These are phyloP conservation scores for Aspergillus sparsus DNA, from an alignment of 495 filamentous ascomycete species.

Conservation along the genomic window DNA sequence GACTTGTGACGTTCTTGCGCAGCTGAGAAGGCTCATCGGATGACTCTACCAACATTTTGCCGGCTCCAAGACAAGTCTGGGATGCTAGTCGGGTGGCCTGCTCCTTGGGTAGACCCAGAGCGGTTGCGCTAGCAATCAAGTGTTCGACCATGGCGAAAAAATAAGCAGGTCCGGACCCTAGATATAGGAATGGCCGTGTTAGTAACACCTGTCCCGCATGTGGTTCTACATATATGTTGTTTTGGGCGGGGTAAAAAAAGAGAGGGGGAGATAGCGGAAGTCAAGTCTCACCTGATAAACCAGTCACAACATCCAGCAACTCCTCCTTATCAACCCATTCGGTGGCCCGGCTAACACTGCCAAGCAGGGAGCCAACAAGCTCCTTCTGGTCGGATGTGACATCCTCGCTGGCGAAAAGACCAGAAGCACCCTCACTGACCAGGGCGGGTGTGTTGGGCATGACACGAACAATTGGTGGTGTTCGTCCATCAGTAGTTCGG, in stretches of 20 bases:
- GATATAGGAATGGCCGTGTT: not conserved
- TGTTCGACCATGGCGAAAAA: conserved; percentile 52
- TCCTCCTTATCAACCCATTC: conserved; percentile 48
- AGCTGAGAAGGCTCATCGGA: conserved; percentile 38
- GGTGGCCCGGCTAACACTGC: conserved; percentile 41
- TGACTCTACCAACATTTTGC: conserved; percentile 43
- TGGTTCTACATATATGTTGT: not conserved
- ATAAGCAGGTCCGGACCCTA: conserved; percentile 46
- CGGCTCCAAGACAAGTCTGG: conserved; percentile 46
- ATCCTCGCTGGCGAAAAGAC: conserved; percentile 34
- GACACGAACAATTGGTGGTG: conserved; percentile 39
- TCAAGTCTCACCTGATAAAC: conserved; percentile 39
- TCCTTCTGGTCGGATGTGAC: conserved; percentile 38
- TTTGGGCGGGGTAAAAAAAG: not conserved
- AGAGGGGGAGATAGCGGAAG: not conserved
- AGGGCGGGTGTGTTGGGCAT: conserved; percentile 49
- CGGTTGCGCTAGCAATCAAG: conserved; percentile 40
- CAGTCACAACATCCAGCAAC: conserved; percentile 44
- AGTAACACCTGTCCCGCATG: not conserved
- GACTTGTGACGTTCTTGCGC: conserved; percentile 48
- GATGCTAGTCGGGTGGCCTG: conserved; percentile 44
- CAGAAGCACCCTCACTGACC: conserved; percentile 40
- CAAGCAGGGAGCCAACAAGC: conserved; percentile 36
- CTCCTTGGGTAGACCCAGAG: conserved; percentile 38
- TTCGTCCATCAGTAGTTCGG: conserved; percentile 28